Base-by-base conservation (phyloP, 768 basidiomycete genomes). In the Hemileccinum impolitum region DNA sequence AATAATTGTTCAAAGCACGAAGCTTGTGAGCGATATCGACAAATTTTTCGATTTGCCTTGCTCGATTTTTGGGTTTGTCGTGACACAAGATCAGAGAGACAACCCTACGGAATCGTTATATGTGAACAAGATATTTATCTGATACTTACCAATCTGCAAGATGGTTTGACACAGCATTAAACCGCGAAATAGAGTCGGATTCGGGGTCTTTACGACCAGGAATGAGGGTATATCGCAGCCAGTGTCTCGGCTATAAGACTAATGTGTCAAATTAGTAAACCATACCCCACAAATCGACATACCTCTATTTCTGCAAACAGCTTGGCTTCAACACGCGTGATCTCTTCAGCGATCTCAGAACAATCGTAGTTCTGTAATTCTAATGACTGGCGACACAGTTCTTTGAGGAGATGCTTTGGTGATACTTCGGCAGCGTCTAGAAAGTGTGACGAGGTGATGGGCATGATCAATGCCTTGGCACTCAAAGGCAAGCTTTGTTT, bases 71-170 rank as follows among this genome's bases (percentile, higher is more conserved):
- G 25, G 84, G 75, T 57, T 84, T 86, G 57, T 91, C 85, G 50
- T 94, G 91, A 49, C 89, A 89, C 13, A 98, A 72, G 45, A 99
- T 93, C 49, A 98, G 71, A 14, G 93, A 93, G 9, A 87, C 82
- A 43, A 94, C 90, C 93, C 94, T 95, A 53, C 14, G 15, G 18
- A 42, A 39, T n/a, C 31, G 42, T 58, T 48, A 57, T 26, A 15
- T 31, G 5, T 31, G n/a, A 32, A 38, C 17, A 14, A 48, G 4
- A 40, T 18, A 19, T 6, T 19, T 38, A 26, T 7, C 1, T 17
- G 13, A 32, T 41, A 67, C 78, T 43, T 57, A 90, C 93, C 91
- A 94, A 60, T 85, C 80, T 8, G 85, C 90, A 30, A 95, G 72
- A 63, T 88, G 87, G 65, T 92, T 93, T 43, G 90, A 89, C 53